These are phyloP conservation scores for Alternaria angustiovoidea DNA, from an alignment of 2,329 filamentous ascomycete species.

Conservation along the genomic window DNA sequence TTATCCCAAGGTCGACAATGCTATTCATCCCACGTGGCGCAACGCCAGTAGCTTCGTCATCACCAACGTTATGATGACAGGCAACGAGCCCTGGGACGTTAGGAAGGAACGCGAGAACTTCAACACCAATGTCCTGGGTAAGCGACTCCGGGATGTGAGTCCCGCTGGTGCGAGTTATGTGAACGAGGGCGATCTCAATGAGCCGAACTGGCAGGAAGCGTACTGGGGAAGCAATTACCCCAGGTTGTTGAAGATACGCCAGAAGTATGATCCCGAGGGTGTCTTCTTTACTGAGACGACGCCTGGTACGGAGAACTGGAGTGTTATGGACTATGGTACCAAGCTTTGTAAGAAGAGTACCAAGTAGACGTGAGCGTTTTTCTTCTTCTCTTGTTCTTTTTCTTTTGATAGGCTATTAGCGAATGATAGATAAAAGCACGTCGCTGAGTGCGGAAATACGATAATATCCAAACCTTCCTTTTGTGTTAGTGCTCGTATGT, in stretches of 20 bases:
- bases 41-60: conserved; percentile 49
- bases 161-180: conserved; percentile 47
- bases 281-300: conserved; percentile 48
- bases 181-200: conserved; percentile 48
- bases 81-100: conserved; percentile 41
- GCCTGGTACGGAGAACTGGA: conserved; percentile 47
- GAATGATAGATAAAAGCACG: background rate
- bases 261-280: conserved; percentile 46
- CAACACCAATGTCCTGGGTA: conserved; percentile 44
- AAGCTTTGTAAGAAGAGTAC: conserved; percentile 43
- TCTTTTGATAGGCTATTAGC: background rate
- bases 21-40: conserved; percentile 46
- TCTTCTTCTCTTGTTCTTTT: background rate
- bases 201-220: conserved; percentile 47
- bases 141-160: conserved; percentile 39
- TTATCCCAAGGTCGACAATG: conserved; percentile 41
- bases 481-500: background rate
- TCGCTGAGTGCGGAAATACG: background rate
- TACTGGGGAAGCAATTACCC: conserved; percentile 49
- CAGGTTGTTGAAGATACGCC: conserved; percentile 38
- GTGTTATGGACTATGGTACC: conserved; percentile 44
- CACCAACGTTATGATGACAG: conserved; percentile 41
- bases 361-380: background rate
- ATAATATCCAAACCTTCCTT: background rate
- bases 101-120: conserved; percentile 38